Percentiles rank a stretch among this genome's conserved stretches.
These are phyloP conservation scores for Saccharomycopsis guyanensis DNA, from an alignment of 805 yeast species.

Conservation along the genomic window DNA sequence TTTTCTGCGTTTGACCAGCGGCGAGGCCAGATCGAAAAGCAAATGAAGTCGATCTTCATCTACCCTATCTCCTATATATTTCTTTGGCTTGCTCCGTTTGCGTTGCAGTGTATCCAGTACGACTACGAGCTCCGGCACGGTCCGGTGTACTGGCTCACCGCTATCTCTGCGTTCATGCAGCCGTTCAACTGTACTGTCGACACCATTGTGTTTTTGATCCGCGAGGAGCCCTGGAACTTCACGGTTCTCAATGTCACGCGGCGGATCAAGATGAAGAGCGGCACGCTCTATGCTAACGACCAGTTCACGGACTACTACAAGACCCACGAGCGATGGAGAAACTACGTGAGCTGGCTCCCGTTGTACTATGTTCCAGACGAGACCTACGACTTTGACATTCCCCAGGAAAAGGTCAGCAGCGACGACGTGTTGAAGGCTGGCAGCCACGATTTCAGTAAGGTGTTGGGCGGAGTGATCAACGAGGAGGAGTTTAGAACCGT, in stretches of 20 bases:
- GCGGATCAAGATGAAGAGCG: conserved; percentile 7
- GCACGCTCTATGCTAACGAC: conserved; percentile 11
- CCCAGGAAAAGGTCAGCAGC: conserved; percentile 22
- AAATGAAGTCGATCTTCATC: conserved; percentile 70
- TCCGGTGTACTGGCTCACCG: conserved; percentile 55
- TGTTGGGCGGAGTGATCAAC: conserved; percentile 8
- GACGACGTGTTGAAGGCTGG: conserved; percentile 11
- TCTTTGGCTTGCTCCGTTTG: conserved; percentile 77
- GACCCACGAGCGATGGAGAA: conserved; percentile 33
- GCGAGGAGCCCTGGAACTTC: conserved; percentile 75
- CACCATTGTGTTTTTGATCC: conserved; percentile 60
- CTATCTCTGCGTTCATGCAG: conserved; percentile 67
- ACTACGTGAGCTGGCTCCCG: conserved; percentile 35
- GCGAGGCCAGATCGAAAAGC: conserved; percentile 61
- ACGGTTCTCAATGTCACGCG: conserved; percentile 24
- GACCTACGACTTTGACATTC: conserved; percentile 2
- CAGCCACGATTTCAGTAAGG: conserved; percentile 19
- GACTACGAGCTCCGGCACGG: conserved; percentile 39
- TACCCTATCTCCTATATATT: conserved; percentile 79
- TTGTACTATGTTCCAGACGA: conserved; percentile 36
- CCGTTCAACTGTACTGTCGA: conserved; percentile 79
- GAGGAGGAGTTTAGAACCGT: conserved; percentile 11
- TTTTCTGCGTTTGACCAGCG: conserved; percentile 54
- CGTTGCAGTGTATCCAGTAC: conserved; percentile 52
- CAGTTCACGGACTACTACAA: conserved; percentile 23